Percentiles rank a stretch among this genome's conserved stretches.
Conservation (phyloP, 116 monocot genomes). For the Iris pallida region DNA sequence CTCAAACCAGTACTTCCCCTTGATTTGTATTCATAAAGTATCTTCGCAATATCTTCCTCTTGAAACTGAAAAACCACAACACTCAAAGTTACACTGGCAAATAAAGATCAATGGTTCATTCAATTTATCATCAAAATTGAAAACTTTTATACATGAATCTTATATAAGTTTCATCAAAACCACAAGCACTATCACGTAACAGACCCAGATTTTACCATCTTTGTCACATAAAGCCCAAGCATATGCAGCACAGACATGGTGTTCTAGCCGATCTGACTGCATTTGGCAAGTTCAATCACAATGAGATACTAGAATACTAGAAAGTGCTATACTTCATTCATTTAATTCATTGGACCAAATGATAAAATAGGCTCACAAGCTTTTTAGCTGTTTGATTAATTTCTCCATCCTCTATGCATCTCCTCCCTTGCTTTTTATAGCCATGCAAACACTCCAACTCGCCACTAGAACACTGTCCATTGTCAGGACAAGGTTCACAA, state of each 20-base stretch:
- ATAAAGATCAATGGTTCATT: too few relatives aligned
- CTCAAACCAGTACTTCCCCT: neutral
- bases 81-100: neutral
- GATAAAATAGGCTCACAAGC: conserved; percentile 35
- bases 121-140: too few relatives aligned
- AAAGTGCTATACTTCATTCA: neutral
- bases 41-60: conserved; percentile 20
- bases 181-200: conserved; percentile 41
- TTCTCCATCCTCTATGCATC: conserved; percentile 63
- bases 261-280: conserved; percentile 58
- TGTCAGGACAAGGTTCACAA: conserved; percentile 76
- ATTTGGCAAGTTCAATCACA: conserved; percentile 7
- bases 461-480: conserved; percentile 59
- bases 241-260: conserved; percentile 48
- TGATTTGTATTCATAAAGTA: conserved; percentile 14
- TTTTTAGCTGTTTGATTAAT: conserved; percentile 41
- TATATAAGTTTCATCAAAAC: conserved; percentile 42
- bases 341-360: neutral
- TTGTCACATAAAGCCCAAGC: conserved; percentile 53
- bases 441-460: conserved; percentile 64
- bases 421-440: conserved; percentile 60
- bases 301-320: neutral
- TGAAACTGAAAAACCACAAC: conserved; percentile 53
- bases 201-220: conserved; percentile 75
- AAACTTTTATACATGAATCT: neutral